Conservation (phyloP, 345 rosid genomes). For the Gossypium sturtianum region DNA sequence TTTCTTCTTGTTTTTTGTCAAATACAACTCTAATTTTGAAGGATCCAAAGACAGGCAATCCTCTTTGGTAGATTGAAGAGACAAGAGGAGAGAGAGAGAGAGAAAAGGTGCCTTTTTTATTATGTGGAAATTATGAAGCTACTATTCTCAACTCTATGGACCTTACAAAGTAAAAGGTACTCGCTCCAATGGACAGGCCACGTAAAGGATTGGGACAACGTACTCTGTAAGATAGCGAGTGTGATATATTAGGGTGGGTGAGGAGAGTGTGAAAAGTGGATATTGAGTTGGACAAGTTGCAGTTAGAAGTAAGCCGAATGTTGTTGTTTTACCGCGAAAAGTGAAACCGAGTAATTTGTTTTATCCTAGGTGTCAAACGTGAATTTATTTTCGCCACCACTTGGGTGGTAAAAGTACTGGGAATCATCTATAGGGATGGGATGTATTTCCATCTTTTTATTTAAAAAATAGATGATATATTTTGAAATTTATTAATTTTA, state of each 20-base stretch:
- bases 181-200: background rate
- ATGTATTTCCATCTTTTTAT: no score
- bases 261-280: background rate
- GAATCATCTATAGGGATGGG: no score
- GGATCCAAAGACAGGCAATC: background rate
- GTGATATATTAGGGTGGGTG: background rate
- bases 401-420: no score
- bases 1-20: background rate
- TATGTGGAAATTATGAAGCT: background rate
- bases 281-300: background rate
- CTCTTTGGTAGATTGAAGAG: background rate
- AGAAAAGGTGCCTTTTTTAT: background rate
- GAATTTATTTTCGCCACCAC: no score
- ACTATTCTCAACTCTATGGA: background rate
- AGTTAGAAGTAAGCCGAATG: background rate
- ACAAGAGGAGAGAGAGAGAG: background rate
- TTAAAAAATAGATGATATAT: no score
- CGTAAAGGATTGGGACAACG: background rate
- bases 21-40: background rate
- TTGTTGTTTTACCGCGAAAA: slow-evolving; percentile 4
- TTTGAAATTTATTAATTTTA: no score
- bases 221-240: background rate
- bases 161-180: background rate
- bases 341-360: background rate
- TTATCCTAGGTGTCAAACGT: no score